Evolutionary conservation across 1,139 yeast genomes (phyloP), one percentile per base, ranked within the genome.

Genomic region (Pichia norvegensis): DNA sequence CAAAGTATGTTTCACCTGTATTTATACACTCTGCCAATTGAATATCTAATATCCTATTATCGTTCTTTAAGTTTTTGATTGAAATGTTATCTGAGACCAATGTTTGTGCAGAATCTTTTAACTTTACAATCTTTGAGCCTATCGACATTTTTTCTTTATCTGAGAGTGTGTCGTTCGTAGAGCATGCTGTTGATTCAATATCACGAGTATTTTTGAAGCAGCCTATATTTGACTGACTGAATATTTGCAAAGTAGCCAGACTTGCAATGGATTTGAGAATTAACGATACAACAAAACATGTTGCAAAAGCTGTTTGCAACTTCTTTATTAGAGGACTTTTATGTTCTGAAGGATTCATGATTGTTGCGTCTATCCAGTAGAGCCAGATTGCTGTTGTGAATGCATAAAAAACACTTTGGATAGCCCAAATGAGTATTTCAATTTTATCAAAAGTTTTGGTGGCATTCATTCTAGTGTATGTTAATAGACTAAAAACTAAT

Each of bases 321-420:
- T 45, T 47, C n/a, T 48, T 29, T 4, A 40, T 6, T 16, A 40
- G 29, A 4, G 43, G 19, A n/a, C 20, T 33, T 10, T 14, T 14
- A 20, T 25, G 22, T n/a, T 29, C n/a, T 6, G 31, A 9, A 23
- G 41, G 27, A 27, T 21, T 20, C 2, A 44, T 46, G 6, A 48
- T 31, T 8, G 46, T 40, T 21, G 44, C 22, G 20, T 48, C 45
- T 19, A 48, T 43, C 52, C 52, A 50, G 29, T 50, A 51, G 22
- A 45, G 43, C 22, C 51, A 46, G 9, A 46, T 5, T 5, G 29
- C 19, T 14, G 46, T 42, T 11, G 52, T 42, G 14, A 17, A 42
- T 16, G 41, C 20, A 35, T 19, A 11, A 20, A 35, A 20, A 13
- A 6, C 35, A 16, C 8, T 16, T 31, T 16, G 35, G 11, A 14